Conservation (phyloP, 441 rosid species). For the Jatropha multifida region DNA sequence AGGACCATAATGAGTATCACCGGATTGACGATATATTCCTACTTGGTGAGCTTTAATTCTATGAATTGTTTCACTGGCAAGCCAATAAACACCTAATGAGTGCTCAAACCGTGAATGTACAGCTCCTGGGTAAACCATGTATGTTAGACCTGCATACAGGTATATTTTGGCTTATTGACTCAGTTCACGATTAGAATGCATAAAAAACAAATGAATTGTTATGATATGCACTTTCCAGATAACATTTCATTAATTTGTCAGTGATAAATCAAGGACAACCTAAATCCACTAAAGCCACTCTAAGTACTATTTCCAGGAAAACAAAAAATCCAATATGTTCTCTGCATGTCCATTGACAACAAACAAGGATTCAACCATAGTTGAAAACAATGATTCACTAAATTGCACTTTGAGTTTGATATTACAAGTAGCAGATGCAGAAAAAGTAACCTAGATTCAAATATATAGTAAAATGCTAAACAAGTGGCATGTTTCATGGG, state of each 20-base stretch:
- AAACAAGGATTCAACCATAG: neutral
- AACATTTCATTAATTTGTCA: neutral
- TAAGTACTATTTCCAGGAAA: neutral
- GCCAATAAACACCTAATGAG: conserved; percentile 66
- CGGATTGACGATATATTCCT: conserved; percentile 21
- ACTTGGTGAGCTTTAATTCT: conserved; percentile 52
- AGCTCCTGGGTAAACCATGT: conserved; percentile 77
- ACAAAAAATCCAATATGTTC: neutral
- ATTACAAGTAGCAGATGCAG: neutral
- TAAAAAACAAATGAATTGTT: neutral
- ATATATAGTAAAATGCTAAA: too few relatives aligned
- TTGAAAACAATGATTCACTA: neutral
- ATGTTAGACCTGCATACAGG: conserved; percentile 42
- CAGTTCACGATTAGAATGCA: neutral
- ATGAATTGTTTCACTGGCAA: conserved; percentile 56
- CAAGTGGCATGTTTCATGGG: too few relatives aligned
- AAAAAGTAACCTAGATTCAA: too few relatives aligned
- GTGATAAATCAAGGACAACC: neutral
- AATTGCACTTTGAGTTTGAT: neutral
- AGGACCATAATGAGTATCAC: conserved; percentile 17
- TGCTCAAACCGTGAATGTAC: conserved; percentile 82
- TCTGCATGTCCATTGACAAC: neutral
- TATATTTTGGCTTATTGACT: neutral
- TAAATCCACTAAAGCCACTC: neutral
- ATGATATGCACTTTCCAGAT: neutral